phyloP scores from a whole-genome alignment of 2,329 filamentous ascomycete genomes.

The Aspergillus eucalypticola region DNA sequence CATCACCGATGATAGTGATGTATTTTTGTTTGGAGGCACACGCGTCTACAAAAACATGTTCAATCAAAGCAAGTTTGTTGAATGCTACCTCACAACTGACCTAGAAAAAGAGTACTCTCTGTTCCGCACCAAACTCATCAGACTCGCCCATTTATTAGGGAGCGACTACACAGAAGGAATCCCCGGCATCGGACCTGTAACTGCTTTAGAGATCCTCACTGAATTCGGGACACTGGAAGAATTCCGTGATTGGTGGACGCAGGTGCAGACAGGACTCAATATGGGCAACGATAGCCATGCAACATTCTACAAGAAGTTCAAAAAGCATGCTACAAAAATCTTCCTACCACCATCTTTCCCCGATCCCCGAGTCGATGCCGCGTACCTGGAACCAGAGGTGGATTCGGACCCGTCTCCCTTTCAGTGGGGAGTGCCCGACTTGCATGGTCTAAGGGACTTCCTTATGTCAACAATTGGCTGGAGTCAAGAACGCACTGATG shows the following conservation, averaged over 20 bases:
- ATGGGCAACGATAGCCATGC: slow-evolving; percentile 57
- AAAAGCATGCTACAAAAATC: slow-evolving; percentile 77
- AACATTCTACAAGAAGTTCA: slow-evolving; percentile 81
- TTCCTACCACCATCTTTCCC: slow-evolving; percentile 84
- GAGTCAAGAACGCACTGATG: slow-evolving; percentile 87
- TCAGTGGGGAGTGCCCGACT: slow-evolving; percentile 93
- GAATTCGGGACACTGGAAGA: slow-evolving; percentile 75
- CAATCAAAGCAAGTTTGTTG: slow-evolving; percentile 95
- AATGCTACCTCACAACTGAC: slow-evolving; percentile 85
- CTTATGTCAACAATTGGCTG: slow-evolving; percentile 92
- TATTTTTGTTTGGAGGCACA: slow-evolving; percentile 93
- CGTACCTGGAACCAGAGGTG: slow-evolving; percentile 84
- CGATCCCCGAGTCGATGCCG: slow-evolving; percentile 71
- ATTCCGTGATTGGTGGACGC: slow-evolving; percentile 86
- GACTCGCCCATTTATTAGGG: slow-evolving; percentile 85
- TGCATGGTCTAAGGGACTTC: slow-evolving; percentile 79
- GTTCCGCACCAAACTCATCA: slow-evolving; percentile 81
- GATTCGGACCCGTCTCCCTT: slow-evolving; percentile 76
- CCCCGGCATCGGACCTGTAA: slow-evolving; percentile 87
- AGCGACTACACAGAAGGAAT: slow-evolving; percentile 95
- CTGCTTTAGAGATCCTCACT: slow-evolving; percentile 87
- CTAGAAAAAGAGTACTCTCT: slow-evolving; percentile 87
- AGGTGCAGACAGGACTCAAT: slow-evolving; percentile 71
- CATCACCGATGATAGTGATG: slow-evolving; percentile 95
- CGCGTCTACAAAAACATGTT: slow-evolving; percentile 99